phyloP scores from a whole-genome alignment of 164 flowering plant species.

The Tetrastigma voinierianum region DNA sequence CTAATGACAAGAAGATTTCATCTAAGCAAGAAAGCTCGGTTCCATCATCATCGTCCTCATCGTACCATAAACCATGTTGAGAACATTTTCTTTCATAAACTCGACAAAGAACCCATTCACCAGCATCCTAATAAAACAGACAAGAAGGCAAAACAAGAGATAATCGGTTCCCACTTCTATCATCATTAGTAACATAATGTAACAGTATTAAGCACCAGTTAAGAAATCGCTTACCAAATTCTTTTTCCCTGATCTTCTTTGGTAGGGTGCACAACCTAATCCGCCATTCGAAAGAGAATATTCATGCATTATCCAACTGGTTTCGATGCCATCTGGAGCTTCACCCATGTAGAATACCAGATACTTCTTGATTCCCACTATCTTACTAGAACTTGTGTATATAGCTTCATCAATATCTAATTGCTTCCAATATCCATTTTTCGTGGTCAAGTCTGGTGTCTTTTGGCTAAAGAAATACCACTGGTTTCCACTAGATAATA shows the following conservation, averaged over 20 bases:
- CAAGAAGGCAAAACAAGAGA: background rate
- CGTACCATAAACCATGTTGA: background rate
- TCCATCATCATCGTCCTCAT: slow-evolving; percentile 22
- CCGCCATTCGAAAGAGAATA: slow-evolving; percentile 22
- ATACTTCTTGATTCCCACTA: slow-evolving; percentile 32
- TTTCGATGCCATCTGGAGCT: slow-evolving; percentile 17
- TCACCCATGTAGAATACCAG: slow-evolving; percentile 28
- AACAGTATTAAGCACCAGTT: background rate
- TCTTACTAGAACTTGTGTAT: slow-evolving; percentile 6
- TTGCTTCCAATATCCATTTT: slow-evolving; percentile 39
- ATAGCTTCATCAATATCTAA: slow-evolving; percentile 21
- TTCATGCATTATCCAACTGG: slow-evolving; percentile 46
- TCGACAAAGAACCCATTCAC: slow-evolving; percentile 33
- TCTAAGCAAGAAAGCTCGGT: slow-evolving; percentile 33
- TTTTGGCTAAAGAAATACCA: slow-evolving; percentile 32
- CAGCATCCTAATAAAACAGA: slow-evolving; percentile 18
- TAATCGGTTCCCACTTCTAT: no score
- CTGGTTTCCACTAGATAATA: slow-evolving; percentile 23
- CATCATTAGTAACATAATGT: no score
- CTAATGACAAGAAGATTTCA: slow-evolving; percentile 28
- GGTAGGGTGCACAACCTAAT: background rate
- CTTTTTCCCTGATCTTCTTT: background rate
- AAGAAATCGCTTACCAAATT: slow-evolving; percentile 8
- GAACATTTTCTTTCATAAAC: slow-evolving; percentile 26
- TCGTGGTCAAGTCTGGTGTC: slow-evolving; percentile 13